Base-by-base conservation (phyloP, 495 filamentous ascomycete genomes). In the Pyronema domesticum region DNA sequence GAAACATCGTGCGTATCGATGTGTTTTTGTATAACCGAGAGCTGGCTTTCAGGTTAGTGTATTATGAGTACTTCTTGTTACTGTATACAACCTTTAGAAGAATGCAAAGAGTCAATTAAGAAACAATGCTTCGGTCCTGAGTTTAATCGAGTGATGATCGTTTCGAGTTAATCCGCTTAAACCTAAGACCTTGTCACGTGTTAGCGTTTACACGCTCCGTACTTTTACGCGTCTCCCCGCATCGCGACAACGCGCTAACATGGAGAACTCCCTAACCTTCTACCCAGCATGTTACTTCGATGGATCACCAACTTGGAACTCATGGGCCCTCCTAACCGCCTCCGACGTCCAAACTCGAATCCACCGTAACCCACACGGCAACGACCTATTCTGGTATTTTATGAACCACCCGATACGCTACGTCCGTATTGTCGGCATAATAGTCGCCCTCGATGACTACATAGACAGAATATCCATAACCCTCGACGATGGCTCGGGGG, bases 391-490 rank as follows among this genome's bases (percentile, higher is more conserved):
- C 23, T 59, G 56, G 56, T 62, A 56, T 39, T 91, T 78, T 70
- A 88, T 89, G 36, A 95, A 95, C 71, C 87, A 96, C 67, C 91
- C 93, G 0, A 82, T 96, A 56, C 81, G 80, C 73, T 95, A 80
- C 76, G 78, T 91, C 40, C 78, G 80, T 57, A 60, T 95, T 14
- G 74, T 82, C 18, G 91, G 89, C 10, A 66, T 81, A 13, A 75
- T 98, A 15, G 81, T 94, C 46, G 82, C 84, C 10, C 72, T 87
- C 52, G 80, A 86, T 55, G 78, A 86, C 15, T 75, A 72, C 53
- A 64, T 72, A 14, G 49, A 37, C 6, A 19, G 36, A 19, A 57
- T 23, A 10, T 34, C 6, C 30, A 40, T 64, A 37, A 50, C n/a
- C 11, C 43, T 96, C 23, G 91, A 96, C 58, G 91, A 98, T 68